Percentiles rank a stretch among this genome's conserved stretches.
Conservation (phyloP, 2,329 filamentous ascomycete species). For the Diaporthe sp. region DNA sequence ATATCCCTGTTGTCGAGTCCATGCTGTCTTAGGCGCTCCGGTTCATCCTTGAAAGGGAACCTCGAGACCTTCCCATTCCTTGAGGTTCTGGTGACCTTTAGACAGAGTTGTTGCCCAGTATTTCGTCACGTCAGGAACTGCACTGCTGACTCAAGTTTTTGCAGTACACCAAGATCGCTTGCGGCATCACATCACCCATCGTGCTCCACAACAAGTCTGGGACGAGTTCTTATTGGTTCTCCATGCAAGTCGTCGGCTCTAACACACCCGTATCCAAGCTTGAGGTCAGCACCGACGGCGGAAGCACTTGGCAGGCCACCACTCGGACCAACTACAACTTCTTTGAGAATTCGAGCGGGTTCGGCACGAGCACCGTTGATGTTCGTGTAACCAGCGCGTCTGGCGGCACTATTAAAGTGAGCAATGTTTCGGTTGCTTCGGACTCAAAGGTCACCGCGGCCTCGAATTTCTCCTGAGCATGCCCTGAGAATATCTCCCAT, state of each 20-base stretch:
- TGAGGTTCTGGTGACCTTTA: not conserved
- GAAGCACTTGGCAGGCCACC: slow-evolving; percentile 70
- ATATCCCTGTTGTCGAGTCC: not conserved
- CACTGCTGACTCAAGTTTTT: not conserved
- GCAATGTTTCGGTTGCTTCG: slow-evolving; percentile 60
- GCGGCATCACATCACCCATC: slow-evolving; percentile 58
- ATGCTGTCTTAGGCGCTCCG: not conserved
- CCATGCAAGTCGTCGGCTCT: slow-evolving; percentile 75
- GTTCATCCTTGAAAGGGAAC: not conserved
- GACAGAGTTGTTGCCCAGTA: too few relatives aligned
- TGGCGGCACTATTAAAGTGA: slow-evolving; percentile 66
- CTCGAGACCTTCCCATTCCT: not conserved
- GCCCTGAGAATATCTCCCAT: not conserved
- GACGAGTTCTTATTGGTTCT: slow-evolving; percentile 59
- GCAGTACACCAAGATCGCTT: slow-evolving; percentile 54
- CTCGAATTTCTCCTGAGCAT: slow-evolving; percentile 50
- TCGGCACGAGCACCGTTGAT: slow-evolving; percentile 66
- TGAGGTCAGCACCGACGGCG: slow-evolving; percentile 73
- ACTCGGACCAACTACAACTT: slow-evolving; percentile 70
- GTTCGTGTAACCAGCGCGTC: slow-evolving; percentile 68
- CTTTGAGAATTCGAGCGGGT: slow-evolving; percentile 72
- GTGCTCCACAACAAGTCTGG: slow-evolving; percentile 61
- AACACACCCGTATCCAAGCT: slow-evolving; percentile 69
- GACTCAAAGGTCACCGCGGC: slow-evolving; percentile 49
- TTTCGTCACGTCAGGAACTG: not conserved